Base-by-base conservation (phyloP, 345 rosid genomes). In the Moricandia moricandioides region DNA sequence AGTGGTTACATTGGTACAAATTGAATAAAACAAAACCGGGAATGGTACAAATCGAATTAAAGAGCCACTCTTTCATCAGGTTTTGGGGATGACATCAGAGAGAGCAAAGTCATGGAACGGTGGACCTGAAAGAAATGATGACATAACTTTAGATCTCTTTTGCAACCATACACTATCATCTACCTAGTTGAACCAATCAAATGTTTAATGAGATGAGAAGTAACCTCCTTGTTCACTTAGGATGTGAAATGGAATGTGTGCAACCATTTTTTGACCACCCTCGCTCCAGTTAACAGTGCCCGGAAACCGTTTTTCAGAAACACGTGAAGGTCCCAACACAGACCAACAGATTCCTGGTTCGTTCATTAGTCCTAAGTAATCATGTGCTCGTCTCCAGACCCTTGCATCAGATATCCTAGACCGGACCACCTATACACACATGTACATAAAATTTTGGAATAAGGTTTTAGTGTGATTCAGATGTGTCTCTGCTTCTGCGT, bases 21-120 rank as follows among this genome's bases (percentile, higher is more conserved):
- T 45, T 17, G 13, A 45, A 45, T 5, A 45, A n/a, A 45, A 13
- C 17, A 45, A 45, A 45, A 45, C 52, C 52, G 52, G 16, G 3
- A 45, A 13, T 16, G 39, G 49, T 74, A 74, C 71, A 65, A 55
- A n/a, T 40, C 66, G 30, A 58, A 45, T 43, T 30, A 26, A 60
- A 11, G 51, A 69, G 52, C n/a, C n/a, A 24, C 37, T 65, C n/a
- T 65, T 13, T 63, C 39, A 52, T 77, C 68, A 65, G 62, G 26
- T 33, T 58, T 70, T 52, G 59, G 88, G 89, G 66, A 90, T 73
- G 54, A 88, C 56, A 62, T 90, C 96, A 16, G 95, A 80, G 65
- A 94, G 81, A 8, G 88, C 82, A 82, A 86, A 94, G 78, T 94
- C 96, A 79, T 90, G 97, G 82, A 90, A 91, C 8, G 98, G 95